Base-by-base conservation (phyloP, 305 asterid species). In the Solanum chacoense region DNA sequence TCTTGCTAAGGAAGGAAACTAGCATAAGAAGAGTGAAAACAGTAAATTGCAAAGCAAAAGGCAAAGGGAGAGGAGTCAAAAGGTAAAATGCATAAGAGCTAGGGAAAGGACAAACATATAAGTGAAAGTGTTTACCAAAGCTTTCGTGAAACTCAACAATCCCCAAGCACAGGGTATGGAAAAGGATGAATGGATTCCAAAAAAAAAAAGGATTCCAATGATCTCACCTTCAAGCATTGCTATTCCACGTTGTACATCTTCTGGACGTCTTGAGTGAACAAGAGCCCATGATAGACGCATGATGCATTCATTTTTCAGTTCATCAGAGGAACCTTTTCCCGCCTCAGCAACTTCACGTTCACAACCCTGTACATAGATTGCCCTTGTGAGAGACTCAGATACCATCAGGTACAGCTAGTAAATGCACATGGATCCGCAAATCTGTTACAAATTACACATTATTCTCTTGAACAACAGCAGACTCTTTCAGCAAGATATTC, bases 241-340 rank as follows among this genome's bases (percentile, higher is more conserved):
- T 89, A 96, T 97, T 84, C 99, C 99, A 88, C 98, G 97, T 35
- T 94, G 99, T n/a, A 97, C 96, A 90, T 97, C 98, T 84, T 92
- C 94, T 11, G 96, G 91, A 34, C 95, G 92, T 90, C 89, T 94
- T 13, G 99, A 97, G 92, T 97, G 99, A 90, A 95, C 98, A 85
- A 97, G 99, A 81, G 96, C 95, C 99, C 99, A 97, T 69, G 98
- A 97, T 89, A 97, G 89, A 88, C 98, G 98, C 98, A 96, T 94
- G 90, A 96, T 91, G 93, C 98, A 91, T 90, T 95, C 98, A 89
- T 92, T 93, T 91, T 92, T 96, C 55, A 89, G 92, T 87, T 93
- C 93, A 92, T 94, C 98, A 79, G 94, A 92, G 28, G 94, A 91
- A 76, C 95, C 95, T 90, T 94, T 95, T 90, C 93, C 94, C 26